Conservation (phyloP, 495 filamentous ascomycete genomes). For the Aspergillus diversus region DNA sequence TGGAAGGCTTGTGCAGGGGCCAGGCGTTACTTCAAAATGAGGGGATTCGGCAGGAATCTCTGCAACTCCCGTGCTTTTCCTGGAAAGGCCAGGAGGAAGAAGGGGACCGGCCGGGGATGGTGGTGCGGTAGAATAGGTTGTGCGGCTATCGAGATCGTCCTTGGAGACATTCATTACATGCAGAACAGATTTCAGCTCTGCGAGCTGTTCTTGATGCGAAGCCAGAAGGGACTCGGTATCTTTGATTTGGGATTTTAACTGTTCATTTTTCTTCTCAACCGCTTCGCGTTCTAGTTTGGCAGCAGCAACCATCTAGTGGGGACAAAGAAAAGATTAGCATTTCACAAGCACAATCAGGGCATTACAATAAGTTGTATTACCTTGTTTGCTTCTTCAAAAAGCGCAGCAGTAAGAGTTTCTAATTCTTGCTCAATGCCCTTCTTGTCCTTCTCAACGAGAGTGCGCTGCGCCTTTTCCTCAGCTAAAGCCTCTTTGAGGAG, state of each 20-base stretch:
- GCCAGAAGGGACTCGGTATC: conserved; percentile 85
- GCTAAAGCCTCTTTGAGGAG: conserved; percentile 67
- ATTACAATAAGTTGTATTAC: conserved; percentile 38
- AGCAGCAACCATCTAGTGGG: conserved; percentile 81
- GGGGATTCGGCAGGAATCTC: conserved; percentile 17
- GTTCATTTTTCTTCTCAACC: conserved; percentile 77
- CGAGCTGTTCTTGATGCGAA: conserved; percentile 90
- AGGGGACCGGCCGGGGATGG: conserved; percentile 61
- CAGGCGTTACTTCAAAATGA: conserved; percentile 61
- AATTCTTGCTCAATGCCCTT: conserved; percentile 79
- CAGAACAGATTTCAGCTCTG: conserved; percentile 89
- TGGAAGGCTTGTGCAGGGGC: conserved; percentile 82
- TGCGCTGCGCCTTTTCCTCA: conserved; percentile 63
- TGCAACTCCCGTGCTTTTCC: conserved; percentile 29
- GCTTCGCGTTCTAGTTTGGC: conserved; percentile 72
- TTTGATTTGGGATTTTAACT: conserved; percentile 73
- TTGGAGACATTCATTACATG: conserved; percentile 78
- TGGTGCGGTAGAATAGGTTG: conserved; percentile 62
- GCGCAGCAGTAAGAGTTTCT: conserved; percentile 81
- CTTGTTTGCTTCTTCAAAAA: conserved; percentile 95
- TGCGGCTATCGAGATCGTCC: conserved; percentile 66
- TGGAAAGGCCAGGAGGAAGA: conserved; percentile 25
- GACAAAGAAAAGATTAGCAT: conserved; percentile 30
- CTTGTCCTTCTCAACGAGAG: conserved; percentile 69
- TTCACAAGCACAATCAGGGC: background rate